Evolutionary conservation across 768 basidiomycete genomes (phyloP), one percentile per base, ranked within the genome.

Genomic region (Xanthoconium purpureum): DNA sequence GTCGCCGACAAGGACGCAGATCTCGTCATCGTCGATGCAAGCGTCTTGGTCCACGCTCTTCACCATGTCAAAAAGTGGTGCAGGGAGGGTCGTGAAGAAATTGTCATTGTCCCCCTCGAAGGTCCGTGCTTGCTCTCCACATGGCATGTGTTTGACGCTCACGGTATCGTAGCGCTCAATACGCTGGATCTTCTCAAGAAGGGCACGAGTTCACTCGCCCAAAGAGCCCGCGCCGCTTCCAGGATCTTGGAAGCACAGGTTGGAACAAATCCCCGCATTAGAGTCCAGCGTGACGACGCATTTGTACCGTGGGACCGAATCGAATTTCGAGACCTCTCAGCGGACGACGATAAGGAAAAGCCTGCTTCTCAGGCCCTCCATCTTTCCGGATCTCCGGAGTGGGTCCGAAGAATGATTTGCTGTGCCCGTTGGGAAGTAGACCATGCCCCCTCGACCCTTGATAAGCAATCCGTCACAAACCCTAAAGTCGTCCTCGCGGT

Each of bases 111-210:
- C 44, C 94, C 94, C 7, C 82, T 94, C 29, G 94, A 97, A 82
- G 92, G 94, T 94, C 59, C 49, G 80, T 75, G 2, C 24, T 36
- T 8, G 3, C 38, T 30, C 33, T 57, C 29, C 36, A 17, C 17
- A 18, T 28, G 8, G 29, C 12, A 24, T 24, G 24, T 24, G 24
- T 50, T 55, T 49, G 47, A 6, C 47, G 36, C 63, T 64, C 59
- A 62, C 24, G 15, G 44, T 33, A 33, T 24, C 49, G 28, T 69
- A 96, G 94, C 89, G 10, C 79, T 97, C 29, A 95, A 94, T 65
- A 95, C 94, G 0, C 80, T 97, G 3, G 94, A 97, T 67, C 75
- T 95, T 2, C 81, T 96, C 66, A 97, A 97, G 81, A 97, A 96
- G 68, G 94, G 94, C 1, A 84, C 86, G 0, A 88, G 80, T 29